Base-by-base conservation (phyloP, 2,329 filamentous ascomycete genomes). In the Pezicula neosporulosa region DNA sequence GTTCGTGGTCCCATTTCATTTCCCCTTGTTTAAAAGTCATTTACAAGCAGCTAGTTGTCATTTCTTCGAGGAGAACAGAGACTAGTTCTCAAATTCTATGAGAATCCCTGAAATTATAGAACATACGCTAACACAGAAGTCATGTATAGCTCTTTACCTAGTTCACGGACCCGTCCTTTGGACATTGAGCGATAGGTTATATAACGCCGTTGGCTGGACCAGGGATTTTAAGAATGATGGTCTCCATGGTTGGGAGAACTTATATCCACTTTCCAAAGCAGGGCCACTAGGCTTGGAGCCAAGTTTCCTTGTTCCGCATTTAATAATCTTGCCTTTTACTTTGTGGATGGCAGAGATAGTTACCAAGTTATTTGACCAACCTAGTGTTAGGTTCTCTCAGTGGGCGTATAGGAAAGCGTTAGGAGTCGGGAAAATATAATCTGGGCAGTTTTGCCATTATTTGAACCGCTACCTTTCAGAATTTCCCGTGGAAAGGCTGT, bases 271-370 rank as follows among this genome's bases (percentile, higher is more conserved):
- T 45, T 73, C 82, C 30, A 77, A 68, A 53, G 63, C 62, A 15
- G 84, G 84, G 0, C 81, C 83, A 0, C 62, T 82, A 48, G 85
- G 84, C 0, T 61, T 89, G 27, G 83, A 87, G 65, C 33, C 83
- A 30, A 74, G 75, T 1, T 86, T 85, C 58, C 66, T 86, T 21
- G 50, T 77, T 2, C 77, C 82, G 2, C 82, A 89, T 37, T 28
- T 87, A 6, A 67, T 87, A 24, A 63, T 86, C 3, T 56, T 85
- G 47, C 83, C 83, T 1, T 49, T 83, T 18, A 86, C 81, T 0
- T 67, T 86, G 3, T 82, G 77, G 71, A 52, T 77, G 19, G 80
- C 82, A 3, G 81, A 84, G 48, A 51, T 84, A 6, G 73, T 75
- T 2, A 85, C 81, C 1, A 74, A 71, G 43, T 58, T 71, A 16